Evolutionary conservation across 2,329 filamentous ascomycete species (phyloP), one percentile per base, ranked within the genome.

Genomic region (Aspergillus sergii): DNA sequence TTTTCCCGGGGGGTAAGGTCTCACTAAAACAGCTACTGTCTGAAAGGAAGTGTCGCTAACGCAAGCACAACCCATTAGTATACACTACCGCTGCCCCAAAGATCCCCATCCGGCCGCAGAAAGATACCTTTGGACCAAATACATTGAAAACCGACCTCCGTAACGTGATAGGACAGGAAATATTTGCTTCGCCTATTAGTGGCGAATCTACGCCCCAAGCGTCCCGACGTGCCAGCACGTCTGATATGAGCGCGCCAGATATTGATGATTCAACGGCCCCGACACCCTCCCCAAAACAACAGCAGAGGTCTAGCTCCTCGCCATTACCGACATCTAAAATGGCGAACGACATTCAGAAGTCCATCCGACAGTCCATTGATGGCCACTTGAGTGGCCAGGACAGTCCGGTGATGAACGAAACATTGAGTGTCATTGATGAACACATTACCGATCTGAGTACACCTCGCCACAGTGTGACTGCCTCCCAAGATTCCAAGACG

Each of bases 361-460:
- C 79, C 46, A 78, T 84, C 64, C 75, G 78, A 62, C 75, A 82
- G 64, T 76, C 80, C 53, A 74, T 86, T 56, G 78, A 81, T 61
- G 81, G 81, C 64, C 82, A 88, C 69, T 81, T 79, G 50, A 78
- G 80, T 36, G 68, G 68, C 69, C 82, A 88, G 69, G 86, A 89
- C 59, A 91, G 88, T 73, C 91, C 92, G 12, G 94, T 97, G 57
- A 91, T 98, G 83, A 93, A 94, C 75, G 94, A 98, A 76, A 97
- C 94, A 0, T 81, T 98, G 58, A 97, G 93, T 73, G 94, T 98
- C 63, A 98, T 98, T 72, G 91, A 98, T 76, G 94, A 98, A 79
- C 94, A 97, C 75, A 97, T 98, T 70, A 97, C 93, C 48, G 91
- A 97, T 75, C 86, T 98, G 80, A 86, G 84, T 74, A 87, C 84